Evolutionary conservation across 2,329 filamentous ascomycete genomes (phyloP).

Genomic region (Aciculosporium take): DNA sequence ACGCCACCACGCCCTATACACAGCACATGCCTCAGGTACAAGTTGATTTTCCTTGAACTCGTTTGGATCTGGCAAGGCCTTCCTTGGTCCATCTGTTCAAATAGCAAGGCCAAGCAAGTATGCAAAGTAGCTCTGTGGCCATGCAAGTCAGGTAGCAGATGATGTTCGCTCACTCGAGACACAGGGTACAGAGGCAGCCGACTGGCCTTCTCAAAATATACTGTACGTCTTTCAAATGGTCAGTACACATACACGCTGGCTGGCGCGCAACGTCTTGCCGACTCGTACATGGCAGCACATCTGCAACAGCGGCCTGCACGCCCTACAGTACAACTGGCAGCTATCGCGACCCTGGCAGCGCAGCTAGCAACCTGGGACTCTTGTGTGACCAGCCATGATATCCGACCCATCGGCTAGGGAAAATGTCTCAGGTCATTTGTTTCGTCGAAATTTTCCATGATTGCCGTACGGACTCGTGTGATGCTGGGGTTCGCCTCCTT

Average conservation of each 20-base stretch:
- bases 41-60: too few species aligned
- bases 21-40: too few species aligned
- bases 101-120: too few species aligned
- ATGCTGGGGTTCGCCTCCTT: not conserved
- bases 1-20: too few species aligned
- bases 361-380: not conserved
- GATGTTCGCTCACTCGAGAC: too few species aligned
- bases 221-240: too few species aligned
- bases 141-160: too few species aligned
- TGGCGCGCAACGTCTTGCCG: not conserved
- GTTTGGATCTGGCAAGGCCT: too few species aligned
- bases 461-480: not conserved
- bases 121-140: too few species aligned
- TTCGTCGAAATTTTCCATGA: not conserved
- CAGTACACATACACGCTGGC: not conserved
- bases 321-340: not conserved
- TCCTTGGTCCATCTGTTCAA: too few species aligned
- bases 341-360: not conserved
- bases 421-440: constrained; percentile 1
- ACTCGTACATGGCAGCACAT: not conserved
- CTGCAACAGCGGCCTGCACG: not conserved
- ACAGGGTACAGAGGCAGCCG: too few species aligned
- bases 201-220: too few species aligned
- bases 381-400: not conserved
- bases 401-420: not conserved